Percentiles rank a stretch among this genome's conserved stretches.
Conservation (phyloP, 306 rosid species). For the Neltuma alba region DNA sequence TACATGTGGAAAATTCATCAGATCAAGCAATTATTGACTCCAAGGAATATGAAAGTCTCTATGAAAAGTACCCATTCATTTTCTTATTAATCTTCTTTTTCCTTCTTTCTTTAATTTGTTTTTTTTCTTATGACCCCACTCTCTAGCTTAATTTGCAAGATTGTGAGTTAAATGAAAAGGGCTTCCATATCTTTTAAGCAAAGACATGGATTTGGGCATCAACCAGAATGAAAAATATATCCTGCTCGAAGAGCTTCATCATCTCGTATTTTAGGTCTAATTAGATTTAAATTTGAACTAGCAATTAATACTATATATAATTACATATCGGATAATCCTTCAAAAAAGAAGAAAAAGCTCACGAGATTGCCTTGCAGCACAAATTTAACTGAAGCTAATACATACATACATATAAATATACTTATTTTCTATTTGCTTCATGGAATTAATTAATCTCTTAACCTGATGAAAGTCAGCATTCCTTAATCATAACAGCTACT, state of each 20-base stretch:
- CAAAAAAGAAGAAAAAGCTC: too few species aligned
- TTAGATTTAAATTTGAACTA: background rate
- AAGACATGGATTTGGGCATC: background rate
- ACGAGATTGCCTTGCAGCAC: too few species aligned
- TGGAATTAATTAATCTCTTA: conserved; percentile 11
- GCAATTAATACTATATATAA: too few species aligned
- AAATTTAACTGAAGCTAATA: too few species aligned
- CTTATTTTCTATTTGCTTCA: conserved; percentile 29
- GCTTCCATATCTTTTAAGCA: background rate
- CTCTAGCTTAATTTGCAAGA: conserved; percentile 34
- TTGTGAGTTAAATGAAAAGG: background rate
- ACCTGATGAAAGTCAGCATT: conserved; percentile 46
- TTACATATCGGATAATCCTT: background rate
- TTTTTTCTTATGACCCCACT: background rate
- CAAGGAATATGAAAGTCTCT: background rate
- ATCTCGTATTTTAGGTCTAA: background rate
- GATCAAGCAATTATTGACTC: background rate
- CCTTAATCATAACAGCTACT: conserved; percentile 45
- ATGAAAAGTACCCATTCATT: background rate
- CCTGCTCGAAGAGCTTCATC: background rate
- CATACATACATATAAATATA: too few species aligned
- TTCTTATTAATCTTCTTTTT: background rate
- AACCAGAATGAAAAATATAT: background rate
- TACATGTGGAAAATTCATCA: background rate
- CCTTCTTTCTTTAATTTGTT: background rate